phyloP scores from a whole-genome alignment of 2,329 filamentous ascomycete genomes.

The Zasmidium angulare region DNA sequence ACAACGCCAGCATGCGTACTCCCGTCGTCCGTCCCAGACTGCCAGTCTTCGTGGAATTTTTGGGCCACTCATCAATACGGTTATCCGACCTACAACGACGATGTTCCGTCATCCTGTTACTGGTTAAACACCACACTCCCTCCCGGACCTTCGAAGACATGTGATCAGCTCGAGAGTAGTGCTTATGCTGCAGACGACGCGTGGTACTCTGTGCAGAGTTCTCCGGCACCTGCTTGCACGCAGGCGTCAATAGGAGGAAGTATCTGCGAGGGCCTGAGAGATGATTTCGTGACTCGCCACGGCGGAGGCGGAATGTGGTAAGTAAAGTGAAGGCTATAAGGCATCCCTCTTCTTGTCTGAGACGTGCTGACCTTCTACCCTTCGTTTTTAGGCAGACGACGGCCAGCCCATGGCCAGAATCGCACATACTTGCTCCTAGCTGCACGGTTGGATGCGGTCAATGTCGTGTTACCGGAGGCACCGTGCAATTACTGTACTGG shows the following conservation, averaged over 20 bases:
- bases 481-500: conserved; percentile 22
- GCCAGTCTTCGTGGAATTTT: conserved; percentile 12
- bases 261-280: not conserved
- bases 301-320: too few species aligned
- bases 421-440: conserved; percentile 12
- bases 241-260: too few species aligned
- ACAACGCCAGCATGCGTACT: conserved; percentile 13
- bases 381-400: too few species aligned
- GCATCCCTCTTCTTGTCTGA: too few species aligned
- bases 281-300: conserved; percentile 2
- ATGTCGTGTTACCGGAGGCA: conserved; percentile 21
- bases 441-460: conserved; percentile 21
- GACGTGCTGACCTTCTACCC: too few species aligned
- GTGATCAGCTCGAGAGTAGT: not conserved
- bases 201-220: too few species aligned
- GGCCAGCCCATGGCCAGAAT: conserved; percentile 9
- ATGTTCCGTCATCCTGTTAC: not conserved
- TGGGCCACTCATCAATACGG: conserved; percentile 3
- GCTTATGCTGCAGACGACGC: not conserved
- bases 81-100: not conserved
- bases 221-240: too few species aligned
- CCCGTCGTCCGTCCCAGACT: conserved; percentile 13
- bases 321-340: too few species aligned
- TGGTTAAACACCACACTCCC: too few species aligned
- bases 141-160: too few species aligned